Conservation (phyloP, 1,139 yeast genomes). For the Suhomyces guaymorum region DNA sequence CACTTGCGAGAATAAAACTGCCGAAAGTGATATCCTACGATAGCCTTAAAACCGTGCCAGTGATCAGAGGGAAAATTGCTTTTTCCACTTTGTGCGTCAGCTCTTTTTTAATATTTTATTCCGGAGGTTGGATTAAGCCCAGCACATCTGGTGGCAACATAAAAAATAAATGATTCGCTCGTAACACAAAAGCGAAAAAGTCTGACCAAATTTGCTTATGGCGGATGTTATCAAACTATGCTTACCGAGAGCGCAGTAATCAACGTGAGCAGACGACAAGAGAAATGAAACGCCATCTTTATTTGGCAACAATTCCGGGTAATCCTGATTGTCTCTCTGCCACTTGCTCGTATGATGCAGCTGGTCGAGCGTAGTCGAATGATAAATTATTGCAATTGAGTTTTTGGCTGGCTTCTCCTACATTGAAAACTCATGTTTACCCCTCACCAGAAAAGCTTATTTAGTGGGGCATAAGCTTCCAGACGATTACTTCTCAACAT, state of each 20-base stretch:
- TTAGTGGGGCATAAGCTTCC: too few species aligned
- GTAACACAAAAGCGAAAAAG: slow-evolving; percentile 5
- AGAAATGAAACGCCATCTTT: slow-evolving; percentile 6
- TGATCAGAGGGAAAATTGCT: slow-evolving; percentile 7
- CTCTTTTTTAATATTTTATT: slow-evolving; percentile 1
- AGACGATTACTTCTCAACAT: neutral
- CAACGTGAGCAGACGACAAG: neutral
- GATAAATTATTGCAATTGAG: too few species aligned
- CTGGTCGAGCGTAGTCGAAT: too few species aligned
- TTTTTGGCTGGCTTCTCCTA: neutral
- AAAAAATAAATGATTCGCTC: slow-evolving; percentile 3
- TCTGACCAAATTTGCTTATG: slow-evolving; percentile 3
- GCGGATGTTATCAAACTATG: too few species aligned
- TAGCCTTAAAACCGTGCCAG: neutral
- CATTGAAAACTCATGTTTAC: neutral
- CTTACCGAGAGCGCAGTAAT: too few species aligned
- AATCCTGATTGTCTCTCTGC: too few species aligned
- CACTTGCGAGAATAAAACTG: too few species aligned
- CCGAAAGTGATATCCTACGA: too few species aligned
- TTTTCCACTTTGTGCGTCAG: slow-evolving; percentile 4
- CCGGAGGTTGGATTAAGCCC: slow-evolving; percentile 6
- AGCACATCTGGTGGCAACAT: slow-evolving; percentile 3
- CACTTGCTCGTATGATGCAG: too few species aligned
- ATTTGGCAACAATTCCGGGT: too few species aligned
- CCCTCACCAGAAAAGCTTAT: neutral